Evolutionary conservation across 2,329 filamentous ascomycete species (phyloP).

Genomic region (Lachnellula arida): DNA sequence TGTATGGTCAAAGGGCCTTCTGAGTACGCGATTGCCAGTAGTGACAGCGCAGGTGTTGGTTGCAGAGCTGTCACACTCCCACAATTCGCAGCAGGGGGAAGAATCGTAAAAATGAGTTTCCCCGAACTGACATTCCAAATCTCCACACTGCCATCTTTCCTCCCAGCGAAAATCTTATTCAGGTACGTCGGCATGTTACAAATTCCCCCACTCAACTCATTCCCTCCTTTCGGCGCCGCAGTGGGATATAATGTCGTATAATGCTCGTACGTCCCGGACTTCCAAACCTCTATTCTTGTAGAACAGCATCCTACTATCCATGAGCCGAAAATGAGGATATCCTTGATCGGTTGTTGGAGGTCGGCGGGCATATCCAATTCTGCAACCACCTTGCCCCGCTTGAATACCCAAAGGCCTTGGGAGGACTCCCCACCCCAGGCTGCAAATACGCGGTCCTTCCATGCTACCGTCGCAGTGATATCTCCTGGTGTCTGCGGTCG

Average conservation of each 20-base stretch:
- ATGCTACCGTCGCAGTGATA: conserved; percentile 83
- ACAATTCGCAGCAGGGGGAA: conserved; percentile 66
- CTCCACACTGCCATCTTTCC: conserved; percentile 83
- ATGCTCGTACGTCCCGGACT: conserved; percentile 74
- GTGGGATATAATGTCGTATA: conserved; percentile 74
- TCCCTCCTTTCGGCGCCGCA: conserved; percentile 51
- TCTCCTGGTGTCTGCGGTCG: conserved; percentile 79
- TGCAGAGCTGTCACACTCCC: conserved; percentile 85
- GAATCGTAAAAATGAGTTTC: conserved; percentile 85
- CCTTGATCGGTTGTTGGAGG: conserved; percentile 65
- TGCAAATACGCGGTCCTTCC: conserved; percentile 83
- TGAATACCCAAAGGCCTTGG: conserved; percentile 84
- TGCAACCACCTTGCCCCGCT: conserved; percentile 78
- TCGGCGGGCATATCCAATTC: conserved; percentile 66
- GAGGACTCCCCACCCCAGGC: conserved; percentile 70
- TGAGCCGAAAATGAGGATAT: conserved; percentile 78
- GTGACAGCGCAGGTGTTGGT: conserved; percentile 75
- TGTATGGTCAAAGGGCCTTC: conserved; percentile 75
- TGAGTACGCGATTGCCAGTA: conserved; percentile 84
- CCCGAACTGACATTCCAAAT: conserved; percentile 96
- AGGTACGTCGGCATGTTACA: conserved; percentile 90
- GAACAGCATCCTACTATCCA: conserved; percentile 82
- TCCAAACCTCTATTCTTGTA: conserved; percentile 85
- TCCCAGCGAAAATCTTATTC: conserved; percentile 91
- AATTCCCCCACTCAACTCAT: conserved; percentile 70